Evolutionary conservation across 352 stramenopile species (phyloP).

Genomic region (Pythium grandisporangium): DNA sequence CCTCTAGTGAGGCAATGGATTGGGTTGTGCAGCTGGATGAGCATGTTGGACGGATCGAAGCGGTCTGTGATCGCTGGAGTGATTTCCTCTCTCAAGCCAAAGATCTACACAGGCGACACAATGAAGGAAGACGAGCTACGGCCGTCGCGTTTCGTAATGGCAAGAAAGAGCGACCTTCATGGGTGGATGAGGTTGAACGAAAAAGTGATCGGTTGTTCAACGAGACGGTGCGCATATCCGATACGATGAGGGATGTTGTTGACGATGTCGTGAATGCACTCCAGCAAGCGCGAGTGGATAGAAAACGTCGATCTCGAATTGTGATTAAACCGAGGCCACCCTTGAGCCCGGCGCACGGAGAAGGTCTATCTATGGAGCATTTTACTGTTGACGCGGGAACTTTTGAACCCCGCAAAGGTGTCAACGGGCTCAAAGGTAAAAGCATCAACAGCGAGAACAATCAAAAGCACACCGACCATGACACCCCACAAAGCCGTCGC

Average conservation of each 20-base stretch:
- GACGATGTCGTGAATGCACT: slow-evolving; percentile 33
- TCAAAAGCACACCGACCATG: no score
- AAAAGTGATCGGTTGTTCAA: slow-evolving; percentile 39
- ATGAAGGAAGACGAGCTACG: slow-evolving; percentile 25
- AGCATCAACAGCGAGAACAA: no score
- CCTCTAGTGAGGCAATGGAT: not conserved
- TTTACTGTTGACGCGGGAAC: not conserved
- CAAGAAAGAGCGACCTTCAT: slow-evolving; percentile 24
- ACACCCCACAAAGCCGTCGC: no score
- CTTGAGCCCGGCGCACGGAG: no score
- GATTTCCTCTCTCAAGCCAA: slow-evolving; percentile 46
- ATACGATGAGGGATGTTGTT: slow-evolving; percentile 39
- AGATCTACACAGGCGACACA: slow-evolving; percentile 39
- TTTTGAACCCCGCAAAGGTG: not conserved
- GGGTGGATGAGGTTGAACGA: slow-evolving; percentile 48
- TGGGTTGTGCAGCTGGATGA: slow-evolving; percentile 42
- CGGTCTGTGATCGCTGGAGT: slow-evolving; percentile 39
- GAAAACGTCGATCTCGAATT: slow-evolving; percentile 11
- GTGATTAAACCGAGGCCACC: no score
- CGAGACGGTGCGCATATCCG: slow-evolving; percentile 45
- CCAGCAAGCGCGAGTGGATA: slow-evolving; percentile 23
- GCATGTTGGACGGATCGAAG: slow-evolving; percentile 41
- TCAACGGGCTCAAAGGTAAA: no score
- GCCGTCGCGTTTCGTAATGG: slow-evolving; percentile 21
- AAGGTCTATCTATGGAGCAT: not conserved